A percentile compares a stretch with the other conserved stretches of the same genome.
Conservation (phyloP, 345 rosid genomes). For the Moricandia moricandioides region DNA sequence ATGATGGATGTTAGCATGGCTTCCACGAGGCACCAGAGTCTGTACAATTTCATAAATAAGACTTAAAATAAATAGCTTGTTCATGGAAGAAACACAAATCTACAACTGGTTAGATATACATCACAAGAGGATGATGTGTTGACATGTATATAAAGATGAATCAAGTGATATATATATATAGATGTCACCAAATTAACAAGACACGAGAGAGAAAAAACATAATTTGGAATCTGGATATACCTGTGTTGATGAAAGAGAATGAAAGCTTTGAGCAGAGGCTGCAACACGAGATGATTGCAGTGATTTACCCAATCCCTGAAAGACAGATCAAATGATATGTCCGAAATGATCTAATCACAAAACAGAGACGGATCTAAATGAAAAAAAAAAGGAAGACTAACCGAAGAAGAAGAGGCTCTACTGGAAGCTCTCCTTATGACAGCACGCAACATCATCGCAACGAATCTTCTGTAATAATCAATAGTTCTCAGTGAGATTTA, state of each 20-base stretch:
- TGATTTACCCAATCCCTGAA: conserved; percentile 50
- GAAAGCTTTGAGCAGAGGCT: conserved; percentile 41
- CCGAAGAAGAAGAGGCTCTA: conserved; percentile 46
- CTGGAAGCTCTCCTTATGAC: conserved; percentile 39
- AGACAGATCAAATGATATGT: not conserved
- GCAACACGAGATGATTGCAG: conserved; percentile 41
- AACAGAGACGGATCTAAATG: not conserved
- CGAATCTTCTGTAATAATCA: conserved; percentile 25
- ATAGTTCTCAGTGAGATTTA: conserved; percentile 24
- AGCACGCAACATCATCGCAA: conserved; percentile 49
- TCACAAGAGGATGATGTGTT: not conserved
- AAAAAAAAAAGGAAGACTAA: conserved; percentile 20
- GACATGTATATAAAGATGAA: not conserved
- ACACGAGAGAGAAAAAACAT: not conserved
- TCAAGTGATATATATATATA: not conserved
- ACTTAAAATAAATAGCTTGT: not conserved
- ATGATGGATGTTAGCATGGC: conserved; percentile 45
- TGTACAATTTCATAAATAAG: conserved; percentile 31
- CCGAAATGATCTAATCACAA: not conserved
- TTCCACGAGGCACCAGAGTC: conserved; percentile 46
- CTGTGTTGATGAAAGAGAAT: conserved; percentile 44
- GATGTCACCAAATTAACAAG: not conserved
- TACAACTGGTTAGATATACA: not conserved
- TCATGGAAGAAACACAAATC: not conserved
- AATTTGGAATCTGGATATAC: conserved; percentile 24